Percentiles rank a stretch among this genome's conserved stretches.
phyloP scores from a whole-genome alignment of 768 basidiomycete genomes.

The Calocera cornea region DNA sequence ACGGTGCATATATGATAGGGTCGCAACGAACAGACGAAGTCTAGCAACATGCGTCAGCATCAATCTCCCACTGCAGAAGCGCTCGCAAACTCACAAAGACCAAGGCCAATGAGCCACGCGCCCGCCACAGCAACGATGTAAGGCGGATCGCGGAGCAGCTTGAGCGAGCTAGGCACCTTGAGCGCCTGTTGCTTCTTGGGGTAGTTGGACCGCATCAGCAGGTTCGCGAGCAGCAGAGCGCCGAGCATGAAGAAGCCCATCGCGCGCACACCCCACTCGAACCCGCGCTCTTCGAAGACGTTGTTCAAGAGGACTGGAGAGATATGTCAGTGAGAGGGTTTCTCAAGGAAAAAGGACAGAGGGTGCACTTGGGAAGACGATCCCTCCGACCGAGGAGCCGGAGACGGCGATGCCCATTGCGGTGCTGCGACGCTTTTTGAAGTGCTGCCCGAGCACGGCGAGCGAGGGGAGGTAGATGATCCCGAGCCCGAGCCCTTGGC shows the following conservation, averaged over 20 bases:
- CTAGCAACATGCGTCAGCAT: background rate
- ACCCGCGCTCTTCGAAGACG: slow-evolving; percentile 30
- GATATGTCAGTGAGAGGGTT: slow-evolving; percentile 14
- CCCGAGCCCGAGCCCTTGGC: slow-evolving; percentile 36
- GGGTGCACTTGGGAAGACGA: slow-evolving; percentile 38
- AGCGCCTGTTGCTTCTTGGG: slow-evolving; percentile 23
- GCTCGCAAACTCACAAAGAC: background rate
- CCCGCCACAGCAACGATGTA: slow-evolving; percentile 4
- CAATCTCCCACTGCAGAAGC: background rate
- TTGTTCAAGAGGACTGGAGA: slow-evolving; percentile 40
- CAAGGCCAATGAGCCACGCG: background rate
- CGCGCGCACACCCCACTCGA: slow-evolving; percentile 35
- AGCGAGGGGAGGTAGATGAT: slow-evolving; percentile 36
- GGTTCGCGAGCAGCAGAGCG: slow-evolving; percentile 29
- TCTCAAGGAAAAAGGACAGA: no score
- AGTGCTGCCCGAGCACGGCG: slow-evolving; percentile 41
- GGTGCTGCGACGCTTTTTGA: slow-evolving; percentile 33
- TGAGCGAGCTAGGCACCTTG: background rate
- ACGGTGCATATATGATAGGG: background rate
- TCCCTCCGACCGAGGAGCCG: slow-evolving; percentile 43
- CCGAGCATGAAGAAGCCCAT: slow-evolving; percentile 34
- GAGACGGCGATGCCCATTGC: slow-evolving; percentile 46
- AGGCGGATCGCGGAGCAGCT: slow-evolving; percentile 10
- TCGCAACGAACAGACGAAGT: background rate
- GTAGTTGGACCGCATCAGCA: slow-evolving; percentile 30